Percentiles rank a stretch among this genome's conserved stretches.
phyloP scores from a whole-genome alignment of 192 early-diverging fungal genomes.

The Umbelopsis sp. region DNA sequence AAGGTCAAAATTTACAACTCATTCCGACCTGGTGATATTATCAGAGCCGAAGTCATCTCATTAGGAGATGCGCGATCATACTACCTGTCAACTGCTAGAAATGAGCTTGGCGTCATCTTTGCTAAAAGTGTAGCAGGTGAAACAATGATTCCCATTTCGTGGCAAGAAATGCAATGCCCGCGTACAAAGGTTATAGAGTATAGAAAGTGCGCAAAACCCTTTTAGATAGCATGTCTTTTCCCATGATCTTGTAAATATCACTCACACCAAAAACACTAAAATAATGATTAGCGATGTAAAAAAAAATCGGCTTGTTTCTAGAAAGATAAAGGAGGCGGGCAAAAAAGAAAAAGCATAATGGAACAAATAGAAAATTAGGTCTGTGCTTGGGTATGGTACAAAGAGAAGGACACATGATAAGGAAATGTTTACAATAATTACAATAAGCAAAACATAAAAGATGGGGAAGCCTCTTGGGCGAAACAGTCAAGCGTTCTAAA shows the following conservation, averaged over 20 bases:
- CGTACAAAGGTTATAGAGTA: conserved; percentile 83
- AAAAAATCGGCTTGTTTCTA: not conserved
- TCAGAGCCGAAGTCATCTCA: conserved; percentile 84
- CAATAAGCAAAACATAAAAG: too few species aligned
- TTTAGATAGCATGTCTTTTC: conserved; percentile 35
- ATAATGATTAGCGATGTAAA: not conserved
- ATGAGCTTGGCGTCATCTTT: conserved; percentile 94
- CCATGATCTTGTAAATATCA: conserved; percentile 13
- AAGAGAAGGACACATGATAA: too few species aligned
- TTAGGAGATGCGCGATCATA: conserved; percentile 93
- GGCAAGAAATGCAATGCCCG: conserved; percentile 98
- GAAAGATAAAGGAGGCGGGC: too few species aligned
- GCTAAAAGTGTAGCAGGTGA: conserved; percentile 82
- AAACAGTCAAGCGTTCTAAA: not conserved
- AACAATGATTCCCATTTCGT: conserved; percentile 92
- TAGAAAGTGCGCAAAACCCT: conserved; percentile 95
- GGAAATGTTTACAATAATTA: too few species aligned
- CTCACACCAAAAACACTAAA: not conserved
- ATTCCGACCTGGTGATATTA: conserved; percentile 94
- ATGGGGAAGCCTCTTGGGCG: too few species aligned
- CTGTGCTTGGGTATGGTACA: not conserved
- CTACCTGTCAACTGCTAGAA: conserved; percentile 88
- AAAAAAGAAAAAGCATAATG: not conserved
- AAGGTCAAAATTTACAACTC: conserved; percentile 88
- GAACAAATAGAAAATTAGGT: not conserved